These are phyloP conservation scores for Physcomitrellopsis africana DNA, from an alignment of 225 moss, liverwort and hornwort genomes.

Conservation along the genomic window DNA sequence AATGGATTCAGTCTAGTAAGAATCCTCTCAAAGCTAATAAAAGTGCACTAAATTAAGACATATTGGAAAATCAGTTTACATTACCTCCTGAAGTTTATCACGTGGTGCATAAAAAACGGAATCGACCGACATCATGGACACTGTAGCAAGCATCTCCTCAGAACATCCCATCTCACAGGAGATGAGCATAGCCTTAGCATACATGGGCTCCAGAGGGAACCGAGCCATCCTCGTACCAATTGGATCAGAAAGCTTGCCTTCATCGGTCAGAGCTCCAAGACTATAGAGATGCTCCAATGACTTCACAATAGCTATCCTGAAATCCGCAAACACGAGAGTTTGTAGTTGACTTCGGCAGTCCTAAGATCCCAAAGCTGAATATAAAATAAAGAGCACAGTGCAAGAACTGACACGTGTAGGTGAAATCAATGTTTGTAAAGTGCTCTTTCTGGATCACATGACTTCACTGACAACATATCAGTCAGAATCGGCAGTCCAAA, in stretches of 20 bases:
- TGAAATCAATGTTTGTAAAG: not conserved
- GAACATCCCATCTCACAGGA: slow-evolving; percentile 84
- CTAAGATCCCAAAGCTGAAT: not conserved
- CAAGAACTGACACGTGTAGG: not conserved
- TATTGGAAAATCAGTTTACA: too few relatives aligned
- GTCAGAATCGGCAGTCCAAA: not conserved
- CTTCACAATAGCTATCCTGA: slow-evolving; percentile 91
- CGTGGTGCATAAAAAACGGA: slow-evolving; percentile 89
- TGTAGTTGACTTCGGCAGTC: not conserved
- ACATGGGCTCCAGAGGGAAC: slow-evolving; percentile 91
- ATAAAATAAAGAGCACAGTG: not conserved
- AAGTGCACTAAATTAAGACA: not conserved
- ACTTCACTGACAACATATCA: not conserved
- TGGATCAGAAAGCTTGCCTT: slow-evolving; percentile 88
- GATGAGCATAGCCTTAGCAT: slow-evolving; percentile 90
- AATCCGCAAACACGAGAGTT: slow-evolving; percentile 16
- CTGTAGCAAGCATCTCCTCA: slow-evolving; percentile 96
- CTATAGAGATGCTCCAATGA: slow-evolving; percentile 87
- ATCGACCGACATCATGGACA: slow-evolving; percentile 95
- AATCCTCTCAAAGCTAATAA: not conserved
- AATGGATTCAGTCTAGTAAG: not conserved
- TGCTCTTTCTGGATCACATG: not conserved
- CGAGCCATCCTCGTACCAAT: slow-evolving; percentile 83
- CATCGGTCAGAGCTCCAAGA: slow-evolving; percentile 90
- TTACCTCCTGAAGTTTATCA: slow-evolving; percentile 95